Evolutionary conservation across 1,139 yeast species (phyloP).

Genomic region (Lizanozyma gosingica): DNA sequence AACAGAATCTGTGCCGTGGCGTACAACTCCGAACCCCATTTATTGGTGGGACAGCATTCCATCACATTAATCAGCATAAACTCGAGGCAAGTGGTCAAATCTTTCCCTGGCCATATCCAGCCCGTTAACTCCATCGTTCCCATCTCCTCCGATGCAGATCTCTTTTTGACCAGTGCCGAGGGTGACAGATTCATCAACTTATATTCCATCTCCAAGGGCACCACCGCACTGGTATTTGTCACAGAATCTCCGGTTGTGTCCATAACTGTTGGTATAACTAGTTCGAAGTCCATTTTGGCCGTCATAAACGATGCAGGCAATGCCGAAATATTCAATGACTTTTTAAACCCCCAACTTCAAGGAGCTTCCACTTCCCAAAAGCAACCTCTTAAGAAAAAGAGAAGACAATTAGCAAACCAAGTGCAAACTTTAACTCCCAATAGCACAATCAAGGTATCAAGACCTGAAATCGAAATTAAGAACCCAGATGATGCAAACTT

Average conservation of each 20-base stretch:
- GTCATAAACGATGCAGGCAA: constrained; percentile 62
- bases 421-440: constrained; percentile 42
- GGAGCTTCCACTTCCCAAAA: constrained; percentile 10
- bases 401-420: constrained; percentile 21
- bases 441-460: constrained; percentile 31
- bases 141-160: constrained; percentile 25
- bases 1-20: constrained; percentile 26
- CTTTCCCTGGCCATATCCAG: constrained; percentile 69
- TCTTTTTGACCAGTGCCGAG: constrained; percentile 58
- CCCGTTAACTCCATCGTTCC: constrained; percentile 44
- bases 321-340: constrained; percentile 56
- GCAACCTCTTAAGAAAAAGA: constrained; percentile 23
- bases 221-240: constrained; percentile 49
- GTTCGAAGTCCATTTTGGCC: constrained; percentile 35
- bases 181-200: constrained; percentile 76
- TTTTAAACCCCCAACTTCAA: constrained; percentile 18
- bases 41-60: constrained; percentile 59
- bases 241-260: constrained; percentile 50
- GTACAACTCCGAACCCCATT: constrained; percentile 29
- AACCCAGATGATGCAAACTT: constrained; percentile 28
- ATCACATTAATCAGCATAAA: constrained; percentile 41
- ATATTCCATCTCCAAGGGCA: constrained; percentile 39
- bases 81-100: constrained; percentile 26
- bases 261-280: constrained; percentile 28
- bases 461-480: constrained; percentile 34